Conservation (phyloP, 2,329 filamentous ascomycete genomes). For the Neurospora sp. region DNA sequence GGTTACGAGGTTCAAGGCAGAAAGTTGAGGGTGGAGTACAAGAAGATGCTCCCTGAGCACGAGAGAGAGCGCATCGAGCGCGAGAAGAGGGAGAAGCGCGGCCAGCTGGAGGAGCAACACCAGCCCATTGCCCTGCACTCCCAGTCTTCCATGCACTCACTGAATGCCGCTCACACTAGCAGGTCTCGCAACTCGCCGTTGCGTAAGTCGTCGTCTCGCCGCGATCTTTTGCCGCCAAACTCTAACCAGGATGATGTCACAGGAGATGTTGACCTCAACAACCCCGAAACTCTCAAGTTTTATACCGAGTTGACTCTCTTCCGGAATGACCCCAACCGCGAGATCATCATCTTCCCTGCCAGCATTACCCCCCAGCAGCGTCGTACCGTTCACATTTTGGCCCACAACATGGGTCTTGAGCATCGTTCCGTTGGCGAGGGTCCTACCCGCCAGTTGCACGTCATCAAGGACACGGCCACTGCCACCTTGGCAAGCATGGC, state of each 20-base stretch:
- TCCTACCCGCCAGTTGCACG: conserved; percentile 81
- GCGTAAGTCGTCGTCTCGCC: conserved; percentile 27
- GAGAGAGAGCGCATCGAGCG: conserved; percentile 93
- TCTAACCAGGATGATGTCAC: conserved; percentile 10
- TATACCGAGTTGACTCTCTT: conserved; percentile 88
- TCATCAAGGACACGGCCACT: conserved; percentile 59
- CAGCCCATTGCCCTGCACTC: conserved; percentile 62
- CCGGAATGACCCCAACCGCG: conserved; percentile 59
- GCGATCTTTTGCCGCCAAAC: conserved; percentile 3
- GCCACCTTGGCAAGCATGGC: conserved; percentile 22
- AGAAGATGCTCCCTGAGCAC: conserved; percentile 95
- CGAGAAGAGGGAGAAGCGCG: conserved; percentile 91
- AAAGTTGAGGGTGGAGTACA: conserved; percentile 94
- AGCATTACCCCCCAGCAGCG: conserved; percentile 75
- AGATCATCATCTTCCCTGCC: conserved; percentile 75
- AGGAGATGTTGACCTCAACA: conserved; percentile 66
- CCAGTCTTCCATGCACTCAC: conserved; percentile 77
- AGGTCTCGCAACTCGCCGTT: conserved; percentile 33
- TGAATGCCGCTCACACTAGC: conserved; percentile 50
- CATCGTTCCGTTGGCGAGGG: conserved; percentile 85
- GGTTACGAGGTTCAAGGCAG: conserved; percentile 91
- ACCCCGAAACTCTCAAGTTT: conserved; percentile 75
- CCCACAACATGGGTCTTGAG: conserved; percentile 87
- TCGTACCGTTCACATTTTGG: conserved; percentile 84
- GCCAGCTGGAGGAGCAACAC: conserved; percentile 95